Base-by-base conservation (phyloP, 1,139 yeast genomes). In the Blastobotrys apis region DNA sequence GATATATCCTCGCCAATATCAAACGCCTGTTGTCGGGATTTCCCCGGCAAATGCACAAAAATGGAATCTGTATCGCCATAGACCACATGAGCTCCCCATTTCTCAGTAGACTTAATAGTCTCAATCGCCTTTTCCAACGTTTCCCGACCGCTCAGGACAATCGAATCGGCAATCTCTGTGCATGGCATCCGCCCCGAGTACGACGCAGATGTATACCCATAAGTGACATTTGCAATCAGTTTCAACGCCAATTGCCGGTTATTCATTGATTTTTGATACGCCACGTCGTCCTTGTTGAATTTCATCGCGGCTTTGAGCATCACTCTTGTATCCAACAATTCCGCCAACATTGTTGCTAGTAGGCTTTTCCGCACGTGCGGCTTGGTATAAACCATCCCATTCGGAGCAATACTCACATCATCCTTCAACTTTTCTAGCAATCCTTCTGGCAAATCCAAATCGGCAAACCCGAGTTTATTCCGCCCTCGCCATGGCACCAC, bases 171-270 rank as follows among this genome's bases (percentile, higher is more conserved):
- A 26, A 92, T 75, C 60, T 88, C 97, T 0, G 95, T 80, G 56
- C 94, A 86, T 0, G 98, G 98, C 98, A 92, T 92, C 52, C 98
- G 69, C 0, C 98, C 98, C 27, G 96, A 87, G 58, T 82, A 92
- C 0, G 95, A 79, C 0, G 98, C 98, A 0, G 97, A 84, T 0
- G 97, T 76, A 59, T 92, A 92, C 0, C 98, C 98, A 67, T 92
- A 92, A 0, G 97, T 90, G 13, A 92, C 98, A 63, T 88, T 90
- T 1, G 98, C 97, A 44, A 90, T 82, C 48, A 92, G 68, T 58
- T 92, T 92, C 49, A 92, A 67, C 0, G 97, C 98, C 35, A 86
- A 63, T 57, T 92, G 98, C 44, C 92, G 72, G 46, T 85, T 83
- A 58, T 85, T 78, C 60, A 84, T 78, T 9, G 84, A 66, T 48